phyloP scores from a whole-genome alignment of 768 basidiomycete species.

The Lentinula raphanica region DNA sequence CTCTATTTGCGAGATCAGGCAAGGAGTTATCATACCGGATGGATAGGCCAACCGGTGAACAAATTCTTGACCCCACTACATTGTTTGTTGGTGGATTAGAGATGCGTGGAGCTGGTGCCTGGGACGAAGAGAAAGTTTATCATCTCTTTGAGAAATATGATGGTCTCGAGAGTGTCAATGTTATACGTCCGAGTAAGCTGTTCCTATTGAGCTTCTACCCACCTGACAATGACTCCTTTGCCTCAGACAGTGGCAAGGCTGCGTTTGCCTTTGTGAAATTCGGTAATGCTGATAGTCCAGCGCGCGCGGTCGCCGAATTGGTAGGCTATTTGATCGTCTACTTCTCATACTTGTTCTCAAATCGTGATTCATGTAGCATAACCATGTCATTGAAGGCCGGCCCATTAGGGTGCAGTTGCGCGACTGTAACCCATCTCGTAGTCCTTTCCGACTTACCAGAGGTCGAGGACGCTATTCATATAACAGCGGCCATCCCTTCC shows the following conservation, averaged over 20 bases:
- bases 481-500: background rate
- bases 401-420: constrained; percentile 72
- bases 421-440: constrained; percentile 57
- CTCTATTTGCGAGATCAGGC: background rate
- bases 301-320: constrained; percentile 62
- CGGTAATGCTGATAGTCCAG: constrained; percentile 55
- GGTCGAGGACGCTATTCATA: constrained; percentile 30
- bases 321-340: constrained; percentile 26
- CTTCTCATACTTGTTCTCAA: background rate
- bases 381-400: constrained; percentile 62
- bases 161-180: constrained; percentile 56
- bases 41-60: constrained; percentile 17
- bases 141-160: constrained; percentile 61
- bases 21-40: background rate
- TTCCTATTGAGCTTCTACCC: background rate
- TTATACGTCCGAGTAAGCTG: constrained; percentile 59
- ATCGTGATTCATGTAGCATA: constrained; percentile 46
- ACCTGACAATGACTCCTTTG: background rate
- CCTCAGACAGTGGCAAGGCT: constrained; percentile 53
- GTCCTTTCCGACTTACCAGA: constrained; percentile 40
- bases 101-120: constrained; percentile 54
- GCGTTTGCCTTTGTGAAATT: constrained; percentile 80
- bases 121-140: constrained; percentile 63
- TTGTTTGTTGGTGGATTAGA: constrained; percentile 77
- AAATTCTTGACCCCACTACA: constrained; percentile 57